Evolutionary conservation across 768 basidiomycete species (phyloP), one percentile per base, ranked within the genome.

Genomic region (Hemileccinum rubropunctum): DNA sequence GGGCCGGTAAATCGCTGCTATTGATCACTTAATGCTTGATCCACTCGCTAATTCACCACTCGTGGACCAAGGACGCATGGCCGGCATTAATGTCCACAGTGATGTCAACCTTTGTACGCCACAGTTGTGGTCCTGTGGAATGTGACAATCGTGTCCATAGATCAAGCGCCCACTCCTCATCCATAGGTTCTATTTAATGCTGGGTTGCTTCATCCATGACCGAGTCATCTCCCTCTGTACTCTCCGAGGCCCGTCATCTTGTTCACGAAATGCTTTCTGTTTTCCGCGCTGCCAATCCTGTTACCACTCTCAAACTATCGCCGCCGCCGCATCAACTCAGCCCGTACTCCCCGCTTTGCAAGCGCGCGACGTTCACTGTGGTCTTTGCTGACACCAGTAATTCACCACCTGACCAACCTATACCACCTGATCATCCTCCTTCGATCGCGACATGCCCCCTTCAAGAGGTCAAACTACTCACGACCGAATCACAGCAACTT

Each of bases 101-200:
- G 35, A 20, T 35, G 10, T 38, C 45, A 4, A 14, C 50, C 50
- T 47, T 51, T 56, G 48, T 52, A 14, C 18, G 32, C 52, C 53
- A 42, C 48, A 28, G 40, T n/a, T n/a, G n/a, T n/a, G n/a, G n/a
- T n/a, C n/a, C n/a, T n/a, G n/a, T 37, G 48, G 47, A 38, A 14
- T 27, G 47, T 59, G 45, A 36, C 21, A 28, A 13, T 52, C 30
- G 18, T 26, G 47, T 51, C 60, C 54, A 53, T 47, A 53, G 7
- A 8, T 33, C 2, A n/a, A n/a, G n/a, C n/a, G n/a, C 17, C 15
- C 47, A 23, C 32, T 42, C 37, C 6, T 1, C 51, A 40, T 45
- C 38, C 17, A 28, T 21, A 42, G 17, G 18, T 17, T 30, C 17
- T 52, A 63, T 65, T 60, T 63, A 60, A 58, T n/a, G 28, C 46